These are phyloP conservation scores for Phytopythium mirpurense DNA, from an alignment of 352 stramenopile genomes.

Conservation along the genomic window DNA sequence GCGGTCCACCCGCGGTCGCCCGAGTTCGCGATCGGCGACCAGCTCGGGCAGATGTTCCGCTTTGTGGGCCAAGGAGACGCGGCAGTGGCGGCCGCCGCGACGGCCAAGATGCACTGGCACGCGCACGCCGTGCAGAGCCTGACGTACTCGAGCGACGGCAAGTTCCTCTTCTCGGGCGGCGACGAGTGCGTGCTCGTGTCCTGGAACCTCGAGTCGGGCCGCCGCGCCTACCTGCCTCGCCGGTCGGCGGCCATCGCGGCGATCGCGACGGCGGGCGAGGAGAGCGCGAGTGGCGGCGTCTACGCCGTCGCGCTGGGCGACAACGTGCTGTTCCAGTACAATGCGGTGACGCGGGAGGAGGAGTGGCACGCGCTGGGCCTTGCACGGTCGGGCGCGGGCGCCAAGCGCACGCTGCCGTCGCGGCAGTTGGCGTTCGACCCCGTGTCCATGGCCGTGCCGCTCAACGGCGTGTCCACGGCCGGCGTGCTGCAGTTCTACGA, in stretches of 20 bases:
- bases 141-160: slow-evolving; percentile 68
- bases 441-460: slow-evolving; percentile 42
- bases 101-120: slow-evolving; percentile 83
- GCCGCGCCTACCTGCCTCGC: slow-evolving; percentile 71
- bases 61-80: slow-evolving; percentile 22
- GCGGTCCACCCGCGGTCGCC: slow-evolving; percentile 36
- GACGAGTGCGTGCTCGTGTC: slow-evolving; percentile 86
- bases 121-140: slow-evolving; percentile 70
- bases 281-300: slow-evolving; percentile 34
- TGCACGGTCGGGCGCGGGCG: slow-evolving; percentile 39
- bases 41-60: slow-evolving; percentile 56
- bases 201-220: slow-evolving; percentile 80
- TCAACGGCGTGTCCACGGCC: slow-evolving; percentile 57
- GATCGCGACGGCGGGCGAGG: slow-evolving; percentile 29
- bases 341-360: slow-evolving; percentile 66
- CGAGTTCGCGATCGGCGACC: slow-evolving; percentile 69
- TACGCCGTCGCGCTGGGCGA: slow-evolving; percentile 68
- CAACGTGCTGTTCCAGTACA: slow-evolving; percentile 80
- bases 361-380: slow-evolving; percentile 71
- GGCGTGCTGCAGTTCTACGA: slow-evolving; percentile 81
- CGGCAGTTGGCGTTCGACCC: slow-evolving; percentile 60
- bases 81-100: slow-evolving; percentile 5
- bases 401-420: slow-evolving; percentile 38
- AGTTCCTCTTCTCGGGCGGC: slow-evolving; percentile 76
- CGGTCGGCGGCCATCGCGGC: slow-evolving; percentile 49